Evolutionary conservation across 2,329 filamentous ascomycete species (phyloP).

Genomic region (Cryphonectria japonica): DNA sequence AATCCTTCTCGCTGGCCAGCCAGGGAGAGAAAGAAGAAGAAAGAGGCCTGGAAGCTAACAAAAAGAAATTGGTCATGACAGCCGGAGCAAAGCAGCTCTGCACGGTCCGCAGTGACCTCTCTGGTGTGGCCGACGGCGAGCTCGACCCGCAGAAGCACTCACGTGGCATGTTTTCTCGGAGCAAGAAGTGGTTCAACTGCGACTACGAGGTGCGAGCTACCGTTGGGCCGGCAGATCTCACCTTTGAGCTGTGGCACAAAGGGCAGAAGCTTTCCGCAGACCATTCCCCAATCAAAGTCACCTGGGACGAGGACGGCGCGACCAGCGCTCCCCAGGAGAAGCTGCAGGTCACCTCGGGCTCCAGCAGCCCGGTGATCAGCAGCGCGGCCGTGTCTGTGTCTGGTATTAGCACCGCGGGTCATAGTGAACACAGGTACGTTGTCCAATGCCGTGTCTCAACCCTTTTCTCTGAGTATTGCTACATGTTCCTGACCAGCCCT

Average conservation of each 20-base stretch:
- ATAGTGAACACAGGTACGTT: slow-evolving; percentile 25
- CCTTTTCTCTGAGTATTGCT: no score
- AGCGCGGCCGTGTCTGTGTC: slow-evolving; percentile 26
- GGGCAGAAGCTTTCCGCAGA: slow-evolving; percentile 45
- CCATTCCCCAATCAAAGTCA: slow-evolving; percentile 43
- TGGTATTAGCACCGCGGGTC: slow-evolving; percentile 20
- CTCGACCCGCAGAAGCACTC: slow-evolving; percentile 44
- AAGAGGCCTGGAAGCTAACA: neutral
- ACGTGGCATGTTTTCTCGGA: slow-evolving; percentile 39
- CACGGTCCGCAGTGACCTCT: slow-evolving; percentile 46
- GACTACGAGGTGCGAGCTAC: slow-evolving; percentile 57
- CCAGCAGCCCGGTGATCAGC: slow-evolving; percentile 21
- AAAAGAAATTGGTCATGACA: slow-evolving; percentile 26
- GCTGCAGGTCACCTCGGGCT: slow-evolving; percentile 1
- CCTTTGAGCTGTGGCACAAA: slow-evolving; percentile 48
- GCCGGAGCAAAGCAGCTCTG: slow-evolving; percentile 45
- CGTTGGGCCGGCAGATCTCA: slow-evolving; percentile 58
- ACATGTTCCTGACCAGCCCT: slow-evolving; percentile 5
- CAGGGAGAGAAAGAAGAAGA: neutral
- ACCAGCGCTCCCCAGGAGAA: neutral
- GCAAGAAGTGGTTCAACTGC: slow-evolving; percentile 45
- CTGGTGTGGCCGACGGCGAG: slow-evolving; percentile 43
- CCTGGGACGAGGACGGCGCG: slow-evolving; percentile 32
- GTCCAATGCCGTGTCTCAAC: neutral
- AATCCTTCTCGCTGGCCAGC: no score